Percentiles rank a stretch among this genome's conserved stretches.
Conservation (phyloP, 805 yeast species). For the Candida germanica region DNA sequence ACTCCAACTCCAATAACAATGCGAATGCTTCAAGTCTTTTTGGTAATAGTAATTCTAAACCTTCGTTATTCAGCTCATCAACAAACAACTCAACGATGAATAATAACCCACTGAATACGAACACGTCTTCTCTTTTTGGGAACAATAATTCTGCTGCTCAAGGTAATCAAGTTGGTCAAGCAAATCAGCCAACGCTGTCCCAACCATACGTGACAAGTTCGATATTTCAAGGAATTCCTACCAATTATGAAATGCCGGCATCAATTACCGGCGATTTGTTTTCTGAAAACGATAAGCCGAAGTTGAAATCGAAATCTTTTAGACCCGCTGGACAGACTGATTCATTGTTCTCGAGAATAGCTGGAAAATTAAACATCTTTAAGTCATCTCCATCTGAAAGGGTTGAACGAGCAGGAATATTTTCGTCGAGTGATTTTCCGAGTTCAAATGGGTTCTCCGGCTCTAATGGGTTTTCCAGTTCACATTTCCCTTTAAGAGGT, state of each 20-base stretch:
- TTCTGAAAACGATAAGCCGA: background rate
- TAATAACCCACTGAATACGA: background rate
- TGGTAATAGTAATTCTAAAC: background rate
- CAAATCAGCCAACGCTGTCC: conserved; percentile 9
- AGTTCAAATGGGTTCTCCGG: too few relatives aligned
- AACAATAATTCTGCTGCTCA: conserved; percentile 2
- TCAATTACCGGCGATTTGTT: conserved; percentile 13
- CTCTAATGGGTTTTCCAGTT: too few relatives aligned
- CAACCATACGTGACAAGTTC: conserved; percentile 9
- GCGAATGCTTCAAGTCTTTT: too few relatives aligned
- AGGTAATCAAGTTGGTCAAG: background rate
- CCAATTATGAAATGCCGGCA: conserved; percentile 12
- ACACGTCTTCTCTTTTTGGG: conserved; percentile 4
- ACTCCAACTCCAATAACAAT: conserved; percentile 19
- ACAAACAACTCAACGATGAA: background rate
- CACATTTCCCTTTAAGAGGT: too few relatives aligned
- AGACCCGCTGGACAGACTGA: background rate
- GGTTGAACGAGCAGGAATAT: conserved; percentile 12
- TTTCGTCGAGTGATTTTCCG: conserved; percentile 11
- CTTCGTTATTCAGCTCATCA: background rate
- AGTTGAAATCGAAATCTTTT: background rate
- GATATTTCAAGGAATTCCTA: conserved; percentile 9
- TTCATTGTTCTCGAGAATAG: conserved; percentile 4
- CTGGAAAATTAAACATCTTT: conserved; percentile 12
- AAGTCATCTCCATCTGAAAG: background rate